Evolutionary conservation across 2,329 filamentous ascomycete species (phyloP), one percentile per base, ranked within the genome.

Genomic region (Fusarium coicis): DNA sequence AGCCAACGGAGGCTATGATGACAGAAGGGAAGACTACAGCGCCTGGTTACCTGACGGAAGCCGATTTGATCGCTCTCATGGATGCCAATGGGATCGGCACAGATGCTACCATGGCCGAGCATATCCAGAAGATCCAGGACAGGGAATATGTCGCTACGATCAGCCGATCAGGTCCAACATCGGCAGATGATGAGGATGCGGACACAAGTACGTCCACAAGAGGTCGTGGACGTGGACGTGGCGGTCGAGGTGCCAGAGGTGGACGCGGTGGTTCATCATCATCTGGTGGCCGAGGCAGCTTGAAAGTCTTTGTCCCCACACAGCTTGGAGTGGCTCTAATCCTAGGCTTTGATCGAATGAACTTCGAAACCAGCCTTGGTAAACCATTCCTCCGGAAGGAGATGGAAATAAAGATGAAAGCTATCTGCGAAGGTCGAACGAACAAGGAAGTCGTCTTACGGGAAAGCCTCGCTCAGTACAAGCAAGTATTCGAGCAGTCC

Each of bases 41-140:
- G 18, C 96, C 96, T 1, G 90, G 88, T 28, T 98, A 97, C 80
- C 87, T 99, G 36, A 98, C 96, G 0, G 96, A 99, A 80, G 95
- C 96, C 1, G 96, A 99, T 80, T 87, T 99, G 32, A 97, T 99
- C 79, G 93, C 93, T 7, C 88, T 99, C 16, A 99, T 99, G 96
- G 96, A 99, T 83, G 95, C 94, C 49, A 99, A 99, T 80, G 96
- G 96, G 5, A 99, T 99, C 73, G 96, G 96, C 18, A 99, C 96
- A 15, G 96, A 99, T 84, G 96, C 96, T 11, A 99, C 96, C 2
- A 99, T 99, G 96, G 96, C 96, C 0, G 96, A 99, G 78, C 96
- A 99, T 80, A 99, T 99, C 78, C 91, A 93, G 66, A 99, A 96
- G 82, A 97, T 99, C 77, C 95, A 98, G 81, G 90, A 95, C 66